phyloP scores from a whole-genome alignment of 352 stramenopile genomes.

The Phytophthora parvispora region DNA sequence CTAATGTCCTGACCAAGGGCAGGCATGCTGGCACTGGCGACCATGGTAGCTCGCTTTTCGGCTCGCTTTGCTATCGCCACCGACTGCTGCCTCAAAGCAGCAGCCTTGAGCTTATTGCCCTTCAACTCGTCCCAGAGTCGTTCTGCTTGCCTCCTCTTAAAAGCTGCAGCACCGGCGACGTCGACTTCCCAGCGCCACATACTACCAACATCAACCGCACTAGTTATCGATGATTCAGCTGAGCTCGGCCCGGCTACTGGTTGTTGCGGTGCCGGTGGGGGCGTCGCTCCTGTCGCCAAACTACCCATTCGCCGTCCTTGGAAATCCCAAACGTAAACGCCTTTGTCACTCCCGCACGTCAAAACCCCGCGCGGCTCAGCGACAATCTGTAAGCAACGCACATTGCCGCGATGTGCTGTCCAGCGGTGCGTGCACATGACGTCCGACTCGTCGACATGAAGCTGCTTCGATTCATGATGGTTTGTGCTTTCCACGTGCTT shows the following conservation, averaged over 20 bases:
- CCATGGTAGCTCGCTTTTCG: constrained; percentile 29
- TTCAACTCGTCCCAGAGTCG: constrained; percentile 75
- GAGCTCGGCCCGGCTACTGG: background rate
- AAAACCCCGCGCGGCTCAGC: constrained; percentile 68
- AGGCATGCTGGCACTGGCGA: constrained; percentile 34
- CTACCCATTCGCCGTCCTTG: constrained; percentile 50
- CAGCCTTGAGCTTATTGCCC: constrained; percentile 46
- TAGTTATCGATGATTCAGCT: background rate
- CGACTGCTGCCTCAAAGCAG: constrained; percentile 30
- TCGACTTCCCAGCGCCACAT: constrained; percentile 69
- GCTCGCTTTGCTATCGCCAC: constrained; percentile 26
- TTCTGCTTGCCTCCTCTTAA: constrained; percentile 63
- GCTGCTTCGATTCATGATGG: constrained; percentile 18
- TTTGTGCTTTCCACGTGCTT: constrained; percentile 19
- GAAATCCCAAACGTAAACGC: constrained; percentile 68
- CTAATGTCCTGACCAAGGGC: constrained; percentile 20
- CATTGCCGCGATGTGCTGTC: constrained; percentile 61
- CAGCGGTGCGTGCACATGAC: constrained; percentile 57
- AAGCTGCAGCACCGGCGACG: constrained; percentile 29
- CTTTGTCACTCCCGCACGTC: constrained; percentile 76
- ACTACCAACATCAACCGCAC: background rate
- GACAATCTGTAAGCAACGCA: constrained; percentile 63
- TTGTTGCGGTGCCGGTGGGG: constrained; percentile 7
- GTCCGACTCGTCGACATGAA: constrained; percentile 39
- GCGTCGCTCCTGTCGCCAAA: constrained; percentile 26